A percentile compares a stretch with the other conserved stretches of the same genome.
Evolutionary conservation across 2,329 filamentous ascomycete genomes (phyloP).

Genomic region (Chrysoporthe deuterocubensis): DNA sequence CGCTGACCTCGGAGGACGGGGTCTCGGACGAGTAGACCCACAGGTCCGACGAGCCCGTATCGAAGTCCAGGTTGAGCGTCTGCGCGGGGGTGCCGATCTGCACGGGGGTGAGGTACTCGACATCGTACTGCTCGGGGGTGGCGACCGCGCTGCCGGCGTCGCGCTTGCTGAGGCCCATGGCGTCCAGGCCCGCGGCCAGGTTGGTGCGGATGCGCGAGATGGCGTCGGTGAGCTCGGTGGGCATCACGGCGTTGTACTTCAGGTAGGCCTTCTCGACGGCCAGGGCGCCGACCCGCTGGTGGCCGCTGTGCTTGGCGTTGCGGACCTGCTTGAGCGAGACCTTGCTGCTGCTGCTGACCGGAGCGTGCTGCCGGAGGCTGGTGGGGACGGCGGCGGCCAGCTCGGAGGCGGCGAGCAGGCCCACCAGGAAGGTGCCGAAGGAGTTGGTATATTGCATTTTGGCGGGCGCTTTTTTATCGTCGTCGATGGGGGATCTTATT

Average conservation of each 20-base stretch:
- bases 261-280: slow-evolving; percentile 44
- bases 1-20: slow-evolving; percentile 35
- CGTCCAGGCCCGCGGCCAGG: slow-evolving; percentile 22
- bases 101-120: slow-evolving; percentile 58
- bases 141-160: slow-evolving; percentile 37
- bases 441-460: slow-evolving; percentile 27
- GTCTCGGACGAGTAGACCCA: slow-evolving; percentile 42
- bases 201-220: slow-evolving; percentile 34
- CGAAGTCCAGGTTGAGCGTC: slow-evolving; percentile 66
- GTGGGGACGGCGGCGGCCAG: slow-evolving; percentile 28
- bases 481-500: not conserved
- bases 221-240: slow-evolving; percentile 38
- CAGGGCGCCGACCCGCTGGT: slow-evolving; percentile 38
- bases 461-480: not conserved
- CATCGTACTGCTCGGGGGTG: slow-evolving; percentile 38
- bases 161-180: slow-evolving; percentile 34
- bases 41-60: slow-evolving; percentile 68
- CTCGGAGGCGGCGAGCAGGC: slow-evolving; percentile 28
- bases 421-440: slow-evolving; percentile 29
- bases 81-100: slow-evolving; percentile 57
- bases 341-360: slow-evolving; percentile 16
- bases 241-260: slow-evolving; percentile 43
- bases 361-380: slow-evolving; percentile 22
- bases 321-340: slow-evolving; percentile 30
- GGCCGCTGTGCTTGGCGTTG: slow-evolving; percentile 36